Conservation (phyloP, 1,284 basidiomycete genomes). For the Ceratobasidium sp. region DNA sequence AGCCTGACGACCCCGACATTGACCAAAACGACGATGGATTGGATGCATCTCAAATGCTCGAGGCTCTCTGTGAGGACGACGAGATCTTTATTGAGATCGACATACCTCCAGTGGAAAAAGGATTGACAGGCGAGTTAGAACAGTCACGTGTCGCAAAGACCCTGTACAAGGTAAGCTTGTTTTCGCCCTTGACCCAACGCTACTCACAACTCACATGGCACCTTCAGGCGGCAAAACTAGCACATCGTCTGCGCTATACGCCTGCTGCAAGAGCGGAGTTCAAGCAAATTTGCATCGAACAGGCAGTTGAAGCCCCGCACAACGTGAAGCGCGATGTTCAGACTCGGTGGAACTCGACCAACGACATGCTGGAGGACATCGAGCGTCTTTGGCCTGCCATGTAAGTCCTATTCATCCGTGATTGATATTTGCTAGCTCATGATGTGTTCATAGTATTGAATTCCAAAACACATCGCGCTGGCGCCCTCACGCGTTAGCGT, state of each 20-base stretch:
- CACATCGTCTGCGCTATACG: neutral
- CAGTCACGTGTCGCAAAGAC: neutral
- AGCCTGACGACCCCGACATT: neutral
- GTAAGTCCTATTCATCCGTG: too few relatives aligned
- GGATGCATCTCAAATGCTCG: neutral
- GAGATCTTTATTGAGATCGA: neutral
- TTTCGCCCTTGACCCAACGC: too few relatives aligned
- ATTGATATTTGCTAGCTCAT: too few relatives aligned
- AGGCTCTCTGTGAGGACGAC: neutral
- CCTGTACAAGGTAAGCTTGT: neutral
- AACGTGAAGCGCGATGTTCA: neutral
- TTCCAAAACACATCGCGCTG: too few relatives aligned
- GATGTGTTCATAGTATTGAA: too few relatives aligned
- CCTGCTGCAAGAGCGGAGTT: neutral
- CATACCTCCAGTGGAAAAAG: neutral
- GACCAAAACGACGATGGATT: neutral
- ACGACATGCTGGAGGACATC: neutral
- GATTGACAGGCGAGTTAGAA: neutral
- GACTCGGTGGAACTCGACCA: slow-evolving; percentile 2
- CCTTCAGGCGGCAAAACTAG: neutral
- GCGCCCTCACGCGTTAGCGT: too few relatives aligned
- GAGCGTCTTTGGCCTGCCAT: too few relatives aligned
- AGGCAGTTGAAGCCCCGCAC: neutral
- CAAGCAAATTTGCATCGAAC: neutral
- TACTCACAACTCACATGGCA: too few relatives aligned